phyloP scores from a whole-genome alignment of 2,329 filamentous ascomycete species.

The Leptographium radiaticola region DNA sequence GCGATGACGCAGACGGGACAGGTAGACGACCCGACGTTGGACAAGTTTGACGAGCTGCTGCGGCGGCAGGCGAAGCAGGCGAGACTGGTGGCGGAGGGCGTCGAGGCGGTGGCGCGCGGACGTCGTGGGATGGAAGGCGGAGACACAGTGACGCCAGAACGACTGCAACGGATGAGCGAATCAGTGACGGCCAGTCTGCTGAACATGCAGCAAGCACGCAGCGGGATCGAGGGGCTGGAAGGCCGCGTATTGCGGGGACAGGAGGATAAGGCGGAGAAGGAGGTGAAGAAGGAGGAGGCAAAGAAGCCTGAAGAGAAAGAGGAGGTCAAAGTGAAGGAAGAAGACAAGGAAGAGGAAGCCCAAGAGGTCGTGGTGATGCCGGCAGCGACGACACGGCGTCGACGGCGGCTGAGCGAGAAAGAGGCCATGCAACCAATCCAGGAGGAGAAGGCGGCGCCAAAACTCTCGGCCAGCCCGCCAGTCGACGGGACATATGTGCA shows the following conservation, averaged over 20 bases:
- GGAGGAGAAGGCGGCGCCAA: not conserved
- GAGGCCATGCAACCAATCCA: not conserved
- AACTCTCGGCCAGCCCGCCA: no score
- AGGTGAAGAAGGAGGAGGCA: slow-evolving; percentile 13
- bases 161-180: slow-evolving; percentile 31
- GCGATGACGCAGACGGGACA: slow-evolving; percentile 35
- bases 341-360: not conserved
- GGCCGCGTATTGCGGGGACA: slow-evolving; percentile 32
- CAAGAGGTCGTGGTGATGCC: no score
- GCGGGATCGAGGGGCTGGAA: slow-evolving; percentile 45
- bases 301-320: not conserved
- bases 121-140: slow-evolving; percentile 14
- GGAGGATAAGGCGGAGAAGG: slow-evolving; percentile 1
- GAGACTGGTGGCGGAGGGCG: no score
- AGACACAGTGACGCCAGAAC: not conserved
- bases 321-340: not conserved
- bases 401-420: not conserved
- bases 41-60: slow-evolving; percentile 41
- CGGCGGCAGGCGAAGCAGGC: slow-evolving; percentile 16
- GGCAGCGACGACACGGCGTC: not conserved
- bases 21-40: slow-evolving; percentile 46
- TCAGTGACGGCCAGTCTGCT: slow-evolving; percentile 36
- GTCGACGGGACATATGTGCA: slow-evolving; percentile 19
- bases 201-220: slow-evolving; percentile 40
- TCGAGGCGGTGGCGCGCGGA: slow-evolving; percentile 6